Percentiles rank a stretch among this genome's conserved stretches.
Evolutionary conservation across 2,329 filamentous ascomycete genomes (phyloP).

Genomic region (Diaporthe sp.): DNA sequence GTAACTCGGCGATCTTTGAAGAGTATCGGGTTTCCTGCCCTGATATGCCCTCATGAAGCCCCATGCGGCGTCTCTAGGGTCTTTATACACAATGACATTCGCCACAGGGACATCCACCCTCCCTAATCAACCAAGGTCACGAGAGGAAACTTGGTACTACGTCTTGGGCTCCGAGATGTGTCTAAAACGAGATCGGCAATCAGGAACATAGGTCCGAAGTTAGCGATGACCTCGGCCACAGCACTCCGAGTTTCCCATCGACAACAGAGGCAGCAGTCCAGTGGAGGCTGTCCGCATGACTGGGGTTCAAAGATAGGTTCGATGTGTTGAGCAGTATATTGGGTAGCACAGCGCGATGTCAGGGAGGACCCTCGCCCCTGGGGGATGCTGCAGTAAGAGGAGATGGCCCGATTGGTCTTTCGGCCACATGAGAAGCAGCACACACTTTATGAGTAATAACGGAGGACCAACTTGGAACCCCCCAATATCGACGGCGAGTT

Average conservation of each 20-base stretch:
- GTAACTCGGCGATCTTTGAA: not conserved
- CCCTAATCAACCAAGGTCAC: not conserved
- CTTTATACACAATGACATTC: slow-evolving; percentile 13
- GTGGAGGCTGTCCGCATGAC: not conserved
- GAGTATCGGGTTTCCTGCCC: not conserved
- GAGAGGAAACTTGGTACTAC: not conserved
- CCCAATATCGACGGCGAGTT: not conserved
- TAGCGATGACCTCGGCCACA: slow-evolving; percentile 46
- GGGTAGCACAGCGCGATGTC: not conserved
- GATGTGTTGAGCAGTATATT: not conserved
- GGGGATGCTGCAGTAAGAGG: not conserved
- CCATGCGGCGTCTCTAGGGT: not conserved
- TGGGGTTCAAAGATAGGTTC: not conserved
- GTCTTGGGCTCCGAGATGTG: slow-evolving; percentile 26
- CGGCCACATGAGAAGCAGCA: not conserved
- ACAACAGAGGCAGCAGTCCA: not conserved
- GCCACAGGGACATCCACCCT: not conserved
- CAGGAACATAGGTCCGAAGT: slow-evolving; percentile 53
- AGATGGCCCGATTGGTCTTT: slow-evolving; percentile 6
- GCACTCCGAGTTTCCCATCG: slow-evolving; percentile 46
- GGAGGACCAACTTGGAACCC: not conserved
- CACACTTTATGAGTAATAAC: slow-evolving; percentile 13
- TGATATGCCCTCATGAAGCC: not conserved
- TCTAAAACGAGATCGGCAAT: slow-evolving; percentile 46
- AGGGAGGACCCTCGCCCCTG: not conserved